A percentile compares a stretch with the other conserved stretches of the same genome.
Conservation (phyloP, 1,139 yeast species). For the Candida smagusa region DNA sequence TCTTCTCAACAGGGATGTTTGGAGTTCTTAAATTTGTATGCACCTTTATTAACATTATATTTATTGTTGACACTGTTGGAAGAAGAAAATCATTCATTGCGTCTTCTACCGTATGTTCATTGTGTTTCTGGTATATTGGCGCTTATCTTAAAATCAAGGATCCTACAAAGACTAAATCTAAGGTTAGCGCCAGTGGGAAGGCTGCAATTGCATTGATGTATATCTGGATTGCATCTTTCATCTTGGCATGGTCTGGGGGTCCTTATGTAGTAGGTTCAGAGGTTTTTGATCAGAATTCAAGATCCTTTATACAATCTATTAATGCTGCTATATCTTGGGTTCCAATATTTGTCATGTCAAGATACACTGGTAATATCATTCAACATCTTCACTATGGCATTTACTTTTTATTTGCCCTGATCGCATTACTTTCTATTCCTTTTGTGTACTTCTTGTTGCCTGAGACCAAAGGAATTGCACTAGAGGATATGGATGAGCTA, state of each 20-base stretch:
- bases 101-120: constrained; percentile 33
- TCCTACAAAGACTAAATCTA: constrained; percentile 33
- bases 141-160: constrained; percentile 37
- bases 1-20: constrained; percentile 43
- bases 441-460: constrained; percentile 37
- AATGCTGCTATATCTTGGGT: constrained; percentile 45
- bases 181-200: constrained; percentile 42
- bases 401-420: constrained; percentile 38
- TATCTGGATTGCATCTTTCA: constrained; percentile 43
- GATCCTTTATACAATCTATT: constrained; percentile 43
- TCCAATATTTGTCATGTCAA: constrained; percentile 40
- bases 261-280: constrained; percentile 45
- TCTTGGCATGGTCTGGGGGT: constrained; percentile 44
- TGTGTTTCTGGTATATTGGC: constrained; percentile 46
- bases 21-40: constrained; percentile 41
- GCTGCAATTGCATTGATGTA: constrained; percentile 46
- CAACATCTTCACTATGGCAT: constrained; percentile 38
- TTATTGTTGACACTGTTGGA: constrained; percentile 39
- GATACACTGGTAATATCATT: constrained; percentile 42
- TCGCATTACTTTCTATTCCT: constrained; percentile 31
- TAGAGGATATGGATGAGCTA: constrained; percentile 45
- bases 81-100: constrained; percentile 39
- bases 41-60: constrained; percentile 33
- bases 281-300: constrained; percentile 40
- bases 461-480: constrained; percentile 40